Conservation (phyloP, 805 yeast genomes). For the Schwanniomyces polymorphus region DNA sequence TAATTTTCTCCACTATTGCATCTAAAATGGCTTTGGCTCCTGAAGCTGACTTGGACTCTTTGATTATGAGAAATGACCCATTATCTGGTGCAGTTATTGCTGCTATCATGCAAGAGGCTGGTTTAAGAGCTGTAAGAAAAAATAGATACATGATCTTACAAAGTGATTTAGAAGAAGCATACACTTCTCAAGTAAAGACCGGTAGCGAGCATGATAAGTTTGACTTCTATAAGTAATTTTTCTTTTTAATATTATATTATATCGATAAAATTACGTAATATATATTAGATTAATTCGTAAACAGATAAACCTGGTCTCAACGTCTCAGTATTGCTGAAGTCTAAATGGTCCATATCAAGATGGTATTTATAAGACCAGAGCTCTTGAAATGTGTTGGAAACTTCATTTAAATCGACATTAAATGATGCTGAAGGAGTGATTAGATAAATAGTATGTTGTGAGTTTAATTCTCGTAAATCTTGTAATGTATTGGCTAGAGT, state of each 20-base stretch:
- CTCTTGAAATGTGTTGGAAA: slow-evolving; percentile 9
- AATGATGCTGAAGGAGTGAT: slow-evolving; percentile 44
- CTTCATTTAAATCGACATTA: slow-evolving; percentile 14
- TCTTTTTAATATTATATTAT: background rate
- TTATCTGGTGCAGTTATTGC: slow-evolving; percentile 97
- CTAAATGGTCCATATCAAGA: slow-evolving; percentile 75
- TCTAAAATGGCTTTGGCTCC: slow-evolving; percentile 98
- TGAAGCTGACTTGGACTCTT: slow-evolving; percentile 92
- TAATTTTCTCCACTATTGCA: slow-evolving; percentile 93
- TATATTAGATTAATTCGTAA: slow-evolving; percentile 37
- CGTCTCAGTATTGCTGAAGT: slow-evolving; percentile 44
- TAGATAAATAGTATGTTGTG: slow-evolving; percentile 13
- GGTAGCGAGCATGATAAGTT: slow-evolving; percentile 95
- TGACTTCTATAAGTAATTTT: slow-evolving; percentile 82
- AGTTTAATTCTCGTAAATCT: slow-evolving; percentile 2
- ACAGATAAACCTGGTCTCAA: slow-evolving; percentile 64
- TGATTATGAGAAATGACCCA: slow-evolving; percentile 94
- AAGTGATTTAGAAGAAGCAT: slow-evolving; percentile 96
- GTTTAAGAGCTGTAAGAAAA: slow-evolving; percentile 96
- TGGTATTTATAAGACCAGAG: slow-evolving; percentile 45
- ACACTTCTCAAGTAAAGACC: slow-evolving; percentile 93
- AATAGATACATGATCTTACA: slow-evolving; percentile 96
- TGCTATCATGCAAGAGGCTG: slow-evolving; percentile 99
- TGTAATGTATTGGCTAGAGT: slow-evolving; percentile 19
- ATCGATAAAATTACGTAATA: slow-evolving; percentile 1